Evolutionary conservation across 768 basidiomycete genomes (phyloP).

Genomic region (Rhizopogon rudus): DNA sequence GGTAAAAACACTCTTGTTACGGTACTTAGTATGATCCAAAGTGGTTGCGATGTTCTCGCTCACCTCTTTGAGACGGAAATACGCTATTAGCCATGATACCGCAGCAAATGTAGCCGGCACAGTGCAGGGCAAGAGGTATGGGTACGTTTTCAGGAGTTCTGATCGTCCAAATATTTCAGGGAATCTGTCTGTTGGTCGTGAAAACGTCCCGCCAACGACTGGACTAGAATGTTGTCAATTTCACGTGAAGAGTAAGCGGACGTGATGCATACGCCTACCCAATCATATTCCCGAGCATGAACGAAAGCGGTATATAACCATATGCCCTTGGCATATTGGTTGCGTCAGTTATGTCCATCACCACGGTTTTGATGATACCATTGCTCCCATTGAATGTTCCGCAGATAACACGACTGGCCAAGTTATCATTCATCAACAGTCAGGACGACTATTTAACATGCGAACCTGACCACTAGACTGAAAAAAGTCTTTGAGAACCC

Average conservation of each 20-base stretch:
- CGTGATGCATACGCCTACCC: slow-evolving; percentile 24
- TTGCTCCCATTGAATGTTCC: slow-evolving; percentile 45
- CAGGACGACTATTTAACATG: background rate
- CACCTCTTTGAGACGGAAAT: slow-evolving; percentile 54
- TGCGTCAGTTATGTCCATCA: slow-evolving; percentile 30
- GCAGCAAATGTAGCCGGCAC: slow-evolving; percentile 52
- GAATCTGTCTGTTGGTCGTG: slow-evolving; percentile 62
- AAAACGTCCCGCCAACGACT: slow-evolving; percentile 60
- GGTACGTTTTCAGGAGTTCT: slow-evolving; percentile 56
- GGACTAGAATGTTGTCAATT: slow-evolving; percentile 37
- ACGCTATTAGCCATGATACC: slow-evolving; percentile 44
- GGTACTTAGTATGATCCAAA: background rate
- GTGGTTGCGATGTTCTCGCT: background rate
- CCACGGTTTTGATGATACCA: slow-evolving; percentile 35
- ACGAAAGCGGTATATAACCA: slow-evolving; percentile 48
- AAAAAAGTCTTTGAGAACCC: slow-evolving; percentile 51
- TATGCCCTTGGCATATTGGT: slow-evolving; percentile 31
- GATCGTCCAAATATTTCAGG: slow-evolving; percentile 52
- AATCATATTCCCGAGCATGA: slow-evolving; percentile 33
- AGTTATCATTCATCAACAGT: background rate
- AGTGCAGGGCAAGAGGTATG: slow-evolving; percentile 71
- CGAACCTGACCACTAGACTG: slow-evolving; percentile 44
- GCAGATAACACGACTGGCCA: slow-evolving; percentile 30
- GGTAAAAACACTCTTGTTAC: background rate
- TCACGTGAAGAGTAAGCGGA: background rate